These are phyloP conservation scores for Quercus suber DNA, from an alignment of 306 rosid species.

Conservation along the genomic window DNA sequence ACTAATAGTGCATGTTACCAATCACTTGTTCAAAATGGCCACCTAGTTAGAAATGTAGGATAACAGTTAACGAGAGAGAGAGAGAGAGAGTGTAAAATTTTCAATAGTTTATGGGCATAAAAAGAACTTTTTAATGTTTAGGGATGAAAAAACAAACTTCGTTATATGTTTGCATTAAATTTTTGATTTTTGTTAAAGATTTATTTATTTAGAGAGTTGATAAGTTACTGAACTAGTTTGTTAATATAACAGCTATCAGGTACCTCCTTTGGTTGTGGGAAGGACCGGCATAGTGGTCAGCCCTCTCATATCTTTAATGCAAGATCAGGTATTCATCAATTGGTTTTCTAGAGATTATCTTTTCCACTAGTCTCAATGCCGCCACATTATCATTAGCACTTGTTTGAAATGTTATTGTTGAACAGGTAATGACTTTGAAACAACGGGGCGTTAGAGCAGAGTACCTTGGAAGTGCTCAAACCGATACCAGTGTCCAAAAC, in stretches of 20 bases:
- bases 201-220: not conserved
- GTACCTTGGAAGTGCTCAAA: constrained; percentile 83
- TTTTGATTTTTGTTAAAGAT: no score
- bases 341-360: not conserved
- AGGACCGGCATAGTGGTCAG: constrained; percentile 88
- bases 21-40: no score
- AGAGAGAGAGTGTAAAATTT: no score
- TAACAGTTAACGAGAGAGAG: no score
- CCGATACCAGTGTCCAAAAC: constrained; percentile 57
- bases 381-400: no score
- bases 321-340: constrained; percentile 66
- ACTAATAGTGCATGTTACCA: no score
- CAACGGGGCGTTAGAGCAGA: constrained; percentile 83
- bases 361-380: not conserved
- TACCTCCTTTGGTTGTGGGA: constrained; percentile 75
- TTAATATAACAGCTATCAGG: constrained; percentile 59
- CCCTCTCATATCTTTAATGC: constrained; percentile 87
- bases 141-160: no score
- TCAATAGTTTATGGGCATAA: no score
- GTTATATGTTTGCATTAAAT: no score
- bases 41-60: no score
- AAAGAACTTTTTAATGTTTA: no score
- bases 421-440: constrained; percentile 84
- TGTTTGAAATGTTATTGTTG: not conserved
- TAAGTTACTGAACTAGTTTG: not conserved